Evolutionary conservation across 1,284 basidiomycete species (phyloP).

Genomic region (Ganoderma meredithae): DNA sequence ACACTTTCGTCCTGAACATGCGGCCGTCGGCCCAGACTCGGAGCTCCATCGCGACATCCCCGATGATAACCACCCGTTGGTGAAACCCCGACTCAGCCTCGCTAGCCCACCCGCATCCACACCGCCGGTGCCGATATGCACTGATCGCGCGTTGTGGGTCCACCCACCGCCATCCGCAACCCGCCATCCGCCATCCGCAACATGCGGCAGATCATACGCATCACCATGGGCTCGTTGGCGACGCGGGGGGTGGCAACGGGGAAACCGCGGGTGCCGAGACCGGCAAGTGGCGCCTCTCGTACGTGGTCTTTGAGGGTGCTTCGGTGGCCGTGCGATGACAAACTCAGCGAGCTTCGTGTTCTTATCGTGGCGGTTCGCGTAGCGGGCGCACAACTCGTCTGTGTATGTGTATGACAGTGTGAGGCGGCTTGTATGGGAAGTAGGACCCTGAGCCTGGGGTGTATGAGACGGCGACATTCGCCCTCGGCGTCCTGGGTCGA

Average conservation of each 20-base stretch:
- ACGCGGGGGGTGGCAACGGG: too few species aligned
- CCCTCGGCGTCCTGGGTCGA: too few species aligned
- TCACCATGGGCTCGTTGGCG: too few species aligned
- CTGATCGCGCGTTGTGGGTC: slow-evolving; percentile 7
- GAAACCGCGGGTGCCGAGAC: slow-evolving; percentile 1
- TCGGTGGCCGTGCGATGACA: background rate
- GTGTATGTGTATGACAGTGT: too few species aligned
- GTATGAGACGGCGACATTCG: background rate
- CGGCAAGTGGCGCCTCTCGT: background rate
- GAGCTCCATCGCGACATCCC: background rate
- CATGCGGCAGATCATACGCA: background rate
- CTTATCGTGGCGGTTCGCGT: too few species aligned
- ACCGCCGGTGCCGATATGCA: background rate
- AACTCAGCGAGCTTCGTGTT: background rate
- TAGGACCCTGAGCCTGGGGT: background rate
- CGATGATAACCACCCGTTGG: background rate
- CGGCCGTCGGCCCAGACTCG: background rate
- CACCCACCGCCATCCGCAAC: background rate
- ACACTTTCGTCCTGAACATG: background rate
- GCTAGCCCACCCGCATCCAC: background rate
- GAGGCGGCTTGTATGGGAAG: background rate
- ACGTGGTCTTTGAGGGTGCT: too few species aligned
- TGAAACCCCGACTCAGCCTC: too few species aligned
- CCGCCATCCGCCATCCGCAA: too few species aligned
- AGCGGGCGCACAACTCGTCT: too few species aligned